These are phyloP conservation scores for Phoenix roebelenii DNA, from an alignment of 176 grass and related monocot genomes.

Conservation along the genomic window DNA sequence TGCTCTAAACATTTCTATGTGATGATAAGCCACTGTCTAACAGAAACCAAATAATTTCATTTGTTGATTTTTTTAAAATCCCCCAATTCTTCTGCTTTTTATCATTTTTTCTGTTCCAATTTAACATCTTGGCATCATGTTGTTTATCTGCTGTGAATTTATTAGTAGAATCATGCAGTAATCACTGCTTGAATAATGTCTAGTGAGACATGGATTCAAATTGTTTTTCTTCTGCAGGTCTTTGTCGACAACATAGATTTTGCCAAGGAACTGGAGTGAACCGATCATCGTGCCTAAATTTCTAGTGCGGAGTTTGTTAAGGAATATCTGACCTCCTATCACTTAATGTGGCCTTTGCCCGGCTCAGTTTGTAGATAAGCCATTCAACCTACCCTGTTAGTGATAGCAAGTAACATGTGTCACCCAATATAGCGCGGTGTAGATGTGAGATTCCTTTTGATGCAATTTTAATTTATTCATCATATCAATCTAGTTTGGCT, in stretches of 20 bases:
- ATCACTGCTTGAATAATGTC: not conserved
- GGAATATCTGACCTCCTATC: not conserved
- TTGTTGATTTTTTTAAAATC: too few species aligned
- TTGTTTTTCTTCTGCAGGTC: constrained; percentile 34
- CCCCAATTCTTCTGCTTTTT: too few species aligned
- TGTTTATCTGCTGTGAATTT: not conserved
- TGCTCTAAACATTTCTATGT: too few species aligned
- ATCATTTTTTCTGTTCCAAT: too few species aligned
- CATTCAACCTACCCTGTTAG: not conserved
- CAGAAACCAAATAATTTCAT: too few species aligned
- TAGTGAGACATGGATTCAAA: not conserved
- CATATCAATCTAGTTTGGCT: not conserved
- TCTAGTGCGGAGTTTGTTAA: not conserved
- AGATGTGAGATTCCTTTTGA: constrained; percentile 4
- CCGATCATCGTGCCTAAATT: not conserved
- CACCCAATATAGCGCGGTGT: constrained; percentile 1
- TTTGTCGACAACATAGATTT: constrained; percentile 28
- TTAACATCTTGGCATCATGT: too few species aligned
- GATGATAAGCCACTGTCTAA: too few species aligned
- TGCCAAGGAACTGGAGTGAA: not conserved
- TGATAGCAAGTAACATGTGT: not conserved
- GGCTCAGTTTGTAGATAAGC: not conserved
- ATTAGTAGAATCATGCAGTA: not conserved
- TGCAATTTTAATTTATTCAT: not conserved
- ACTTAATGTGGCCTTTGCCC: not conserved